These are phyloP conservation scores for Ophiostoma tasmaniense DNA, from an alignment of 2,329 filamentous ascomycete genomes.

Conservation along the genomic window DNA sequence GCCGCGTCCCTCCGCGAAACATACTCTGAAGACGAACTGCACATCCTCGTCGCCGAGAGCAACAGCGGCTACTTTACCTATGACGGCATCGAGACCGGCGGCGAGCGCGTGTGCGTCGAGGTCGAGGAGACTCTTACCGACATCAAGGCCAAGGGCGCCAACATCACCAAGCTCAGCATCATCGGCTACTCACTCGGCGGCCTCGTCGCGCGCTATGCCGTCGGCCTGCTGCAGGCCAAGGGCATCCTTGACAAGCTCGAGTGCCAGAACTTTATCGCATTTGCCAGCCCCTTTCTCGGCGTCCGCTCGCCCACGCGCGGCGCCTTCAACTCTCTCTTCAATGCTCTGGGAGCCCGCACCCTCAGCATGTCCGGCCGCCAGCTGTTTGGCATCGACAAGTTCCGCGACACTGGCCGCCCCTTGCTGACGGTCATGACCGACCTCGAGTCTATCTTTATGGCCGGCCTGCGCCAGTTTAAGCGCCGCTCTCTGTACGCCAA, in stretches of 20 bases:
- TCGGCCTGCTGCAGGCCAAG: conserved; percentile 74
- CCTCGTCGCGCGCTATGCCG: conserved; percentile 74
- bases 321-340: conserved; percentile 61
- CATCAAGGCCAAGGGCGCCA: conserved; percentile 50
- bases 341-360: conserved; percentile 72
- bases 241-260: conserved; percentile 71
- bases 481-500: conserved; percentile 76
- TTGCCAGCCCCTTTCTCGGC: conserved; percentile 78
- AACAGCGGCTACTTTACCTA: conserved; percentile 67
- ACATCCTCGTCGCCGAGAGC: conserved; percentile 63
- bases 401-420: conserved; percentile 73
- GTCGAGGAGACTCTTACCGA: conserved; percentile 55
- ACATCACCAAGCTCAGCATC: conserved; percentile 74
- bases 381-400: conserved; percentile 77
- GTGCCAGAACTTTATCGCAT: conserved; percentile 89
- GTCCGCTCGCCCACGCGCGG: conserved; percentile 60
- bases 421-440: conserved; percentile 76
- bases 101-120: conserved; percentile 58
- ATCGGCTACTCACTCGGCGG: conserved; percentile 87
- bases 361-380: conserved; percentile 79
- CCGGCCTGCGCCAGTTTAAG: conserved; percentile 66
- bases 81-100: conserved; percentile 59
- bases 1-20: conserved; percentile 55
- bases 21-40: conserved; percentile 53
- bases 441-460: conserved; percentile 75